Conservation (phyloP, 139 green algal genomes). For the Closterium sp. region DNA sequence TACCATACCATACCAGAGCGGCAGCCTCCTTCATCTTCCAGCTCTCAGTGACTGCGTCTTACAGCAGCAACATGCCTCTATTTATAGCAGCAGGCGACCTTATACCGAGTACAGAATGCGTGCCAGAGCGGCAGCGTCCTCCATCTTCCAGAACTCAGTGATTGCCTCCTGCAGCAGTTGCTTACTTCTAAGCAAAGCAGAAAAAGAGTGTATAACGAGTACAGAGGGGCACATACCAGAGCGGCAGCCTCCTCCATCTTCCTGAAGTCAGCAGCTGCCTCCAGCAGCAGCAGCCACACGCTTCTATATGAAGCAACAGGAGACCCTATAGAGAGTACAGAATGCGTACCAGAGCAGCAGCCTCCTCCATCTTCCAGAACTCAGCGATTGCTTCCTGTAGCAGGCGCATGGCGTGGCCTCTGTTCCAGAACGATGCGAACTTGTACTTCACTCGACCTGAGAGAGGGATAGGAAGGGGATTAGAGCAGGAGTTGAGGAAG, state of each 20-base stretch:
- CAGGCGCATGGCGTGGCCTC: neutral
- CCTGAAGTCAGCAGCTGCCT: neutral
- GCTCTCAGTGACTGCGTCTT: neutral
- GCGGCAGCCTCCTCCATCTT: neutral
- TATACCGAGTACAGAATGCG: neutral
- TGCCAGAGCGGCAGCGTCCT: neutral
- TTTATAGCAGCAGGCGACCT: neutral
- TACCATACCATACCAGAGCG: neutral
- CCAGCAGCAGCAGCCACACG: too few species aligned
- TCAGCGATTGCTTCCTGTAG: neutral
- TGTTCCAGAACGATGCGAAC: slow-evolving; percentile 48
- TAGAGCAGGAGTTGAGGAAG: neutral
- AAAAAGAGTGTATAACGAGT: neutral
- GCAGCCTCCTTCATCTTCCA: neutral
- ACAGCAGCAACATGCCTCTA: too few species aligned
- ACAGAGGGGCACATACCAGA: neutral
- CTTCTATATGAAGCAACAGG: neutral
- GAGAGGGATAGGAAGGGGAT: neutral
- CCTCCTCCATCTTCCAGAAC: slow-evolving; percentile 7
- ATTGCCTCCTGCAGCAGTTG: neutral
- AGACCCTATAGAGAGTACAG: neutral
- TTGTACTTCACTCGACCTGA: slow-evolving; percentile 39
- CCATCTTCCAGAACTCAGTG: neutral
- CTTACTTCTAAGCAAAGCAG: neutral
- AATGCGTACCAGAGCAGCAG: neutral